phyloP scores from a whole-genome alignment of 441 rosid species.

The Metrosideros polymorpha region DNA sequence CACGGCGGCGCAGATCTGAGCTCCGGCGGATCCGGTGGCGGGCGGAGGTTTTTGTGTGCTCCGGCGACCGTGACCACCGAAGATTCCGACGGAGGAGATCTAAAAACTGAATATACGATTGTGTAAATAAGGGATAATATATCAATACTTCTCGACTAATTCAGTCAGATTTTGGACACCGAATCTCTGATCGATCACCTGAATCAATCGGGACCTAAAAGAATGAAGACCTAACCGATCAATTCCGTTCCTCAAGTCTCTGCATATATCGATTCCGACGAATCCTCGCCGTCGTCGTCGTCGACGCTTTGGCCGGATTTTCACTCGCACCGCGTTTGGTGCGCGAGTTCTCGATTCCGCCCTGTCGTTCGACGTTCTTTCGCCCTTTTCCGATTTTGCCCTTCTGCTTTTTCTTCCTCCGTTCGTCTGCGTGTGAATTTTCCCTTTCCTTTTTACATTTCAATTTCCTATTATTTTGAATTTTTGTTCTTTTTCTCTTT shows the following conservation, averaged over 20 bases:
- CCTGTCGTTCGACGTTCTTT: background rate
- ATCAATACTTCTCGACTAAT: background rate
- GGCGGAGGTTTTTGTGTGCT: conserved; percentile 6
- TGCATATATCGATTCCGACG: background rate
- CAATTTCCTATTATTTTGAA: no score
- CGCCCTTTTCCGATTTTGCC: background rate
- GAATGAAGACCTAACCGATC: background rate
- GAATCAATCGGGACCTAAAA: background rate
- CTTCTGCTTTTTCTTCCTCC: background rate
- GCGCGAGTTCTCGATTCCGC: background rate
- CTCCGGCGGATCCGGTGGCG: background rate
- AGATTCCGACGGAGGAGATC: background rate
- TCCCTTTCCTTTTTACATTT: background rate
- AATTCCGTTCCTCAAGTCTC: background rate
- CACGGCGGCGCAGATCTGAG: background rate
- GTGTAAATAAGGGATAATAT: background rate
- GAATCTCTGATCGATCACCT: background rate
- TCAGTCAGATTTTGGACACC: background rate
- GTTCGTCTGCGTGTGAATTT: background rate
- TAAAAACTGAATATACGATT: background rate
- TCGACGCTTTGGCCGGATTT: background rate
- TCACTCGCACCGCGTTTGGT: background rate
- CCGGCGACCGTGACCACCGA: conserved; percentile 2
- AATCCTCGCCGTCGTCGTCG: background rate
- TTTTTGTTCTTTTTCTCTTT: background rate